A percentile compares a stretch with the other conserved stretches of the same genome.
Conservation (phyloP, 176 grass and related monocot species). For the Tuctoria greenei region DNA sequence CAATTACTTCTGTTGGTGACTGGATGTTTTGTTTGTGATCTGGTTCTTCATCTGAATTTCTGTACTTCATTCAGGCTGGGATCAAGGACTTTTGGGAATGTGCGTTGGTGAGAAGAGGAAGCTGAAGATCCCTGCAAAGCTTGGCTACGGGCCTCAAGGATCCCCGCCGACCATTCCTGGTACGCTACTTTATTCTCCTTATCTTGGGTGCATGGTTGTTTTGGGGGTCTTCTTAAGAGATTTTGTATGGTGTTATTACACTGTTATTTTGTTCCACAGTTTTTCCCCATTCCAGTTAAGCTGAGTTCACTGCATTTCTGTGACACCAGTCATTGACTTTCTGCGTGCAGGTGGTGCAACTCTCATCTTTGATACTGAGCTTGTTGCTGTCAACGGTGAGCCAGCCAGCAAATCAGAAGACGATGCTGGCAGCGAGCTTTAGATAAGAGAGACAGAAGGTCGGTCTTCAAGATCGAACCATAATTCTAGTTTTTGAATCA, state of each 20-base stretch:
- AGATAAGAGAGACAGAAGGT: conserved; percentile 1
- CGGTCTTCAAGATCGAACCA: neutral
- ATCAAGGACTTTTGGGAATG: conserved; percentile 95
- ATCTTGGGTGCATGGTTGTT: neutral
- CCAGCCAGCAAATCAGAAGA: conserved; percentile 43
- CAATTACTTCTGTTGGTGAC: neutral
- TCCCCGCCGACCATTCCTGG: conserved; percentile 89
- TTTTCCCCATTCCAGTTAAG: neutral
- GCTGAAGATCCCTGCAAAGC: conserved; percentile 94
- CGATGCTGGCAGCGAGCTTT: conserved; percentile 51
- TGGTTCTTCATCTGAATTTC: conserved; percentile 13
- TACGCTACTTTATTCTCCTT: neutral
- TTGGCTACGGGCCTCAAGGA: conserved; percentile 86
- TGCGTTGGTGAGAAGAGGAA: conserved; percentile 94
- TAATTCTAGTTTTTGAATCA: neutral
- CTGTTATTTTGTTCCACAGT: neutral
- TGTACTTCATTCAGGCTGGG: conserved; percentile 64
- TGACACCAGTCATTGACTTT: neutral
- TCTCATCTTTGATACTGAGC: conserved; percentile 92
- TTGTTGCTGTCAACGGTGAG: conserved; percentile 85
- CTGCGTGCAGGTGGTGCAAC: conserved; percentile 76
- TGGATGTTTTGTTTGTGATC: conserved; percentile 2
- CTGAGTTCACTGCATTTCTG: neutral
- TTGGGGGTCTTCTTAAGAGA: neutral
- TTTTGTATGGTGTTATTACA: neutral